These are phyloP conservation scores for Chaetomiaceae sp. DNA, from an alignment of 2,329 filamentous ascomycete species.

Conservation along the genomic window DNA sequence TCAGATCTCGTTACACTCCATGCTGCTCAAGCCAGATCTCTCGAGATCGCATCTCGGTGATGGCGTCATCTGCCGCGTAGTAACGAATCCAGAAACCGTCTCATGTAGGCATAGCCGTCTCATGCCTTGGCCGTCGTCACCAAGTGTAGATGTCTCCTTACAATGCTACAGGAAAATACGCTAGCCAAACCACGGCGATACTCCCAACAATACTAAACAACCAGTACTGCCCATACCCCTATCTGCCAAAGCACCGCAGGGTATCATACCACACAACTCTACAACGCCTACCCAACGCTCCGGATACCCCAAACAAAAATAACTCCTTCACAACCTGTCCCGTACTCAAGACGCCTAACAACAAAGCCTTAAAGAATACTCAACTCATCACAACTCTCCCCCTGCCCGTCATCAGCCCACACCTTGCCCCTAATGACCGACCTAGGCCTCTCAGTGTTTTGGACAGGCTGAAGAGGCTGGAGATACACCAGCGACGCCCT, in stretches of 20 bases:
- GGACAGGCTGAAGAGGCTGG: too few relatives aligned
- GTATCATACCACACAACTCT: too few relatives aligned
- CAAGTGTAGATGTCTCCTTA: too few relatives aligned
- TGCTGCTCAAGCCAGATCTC: not conserved
- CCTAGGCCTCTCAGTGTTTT: not conserved
- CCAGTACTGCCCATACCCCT: too few relatives aligned
- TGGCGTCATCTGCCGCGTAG: not conserved
- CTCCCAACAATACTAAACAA: not conserved
- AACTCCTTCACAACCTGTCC: not conserved
- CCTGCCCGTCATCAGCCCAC: not conserved
- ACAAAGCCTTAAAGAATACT: slow-evolving; percentile 8
- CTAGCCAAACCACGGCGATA: too few relatives aligned
- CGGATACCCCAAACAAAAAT: not conserved
- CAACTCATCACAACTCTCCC: slow-evolving; percentile 21
- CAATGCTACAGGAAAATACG: too few relatives aligned
- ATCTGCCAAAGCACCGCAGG: too few relatives aligned
- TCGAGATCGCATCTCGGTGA: not conserved
- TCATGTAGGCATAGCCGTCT: too few relatives aligned
- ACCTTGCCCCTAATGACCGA: not conserved
- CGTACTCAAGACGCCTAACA: too few relatives aligned
- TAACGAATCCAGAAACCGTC: too few relatives aligned
- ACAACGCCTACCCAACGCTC: too few relatives aligned
- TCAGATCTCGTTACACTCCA: slow-evolving; percentile 1
- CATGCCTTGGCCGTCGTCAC: too few relatives aligned
- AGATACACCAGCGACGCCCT: slow-evolving; percentile 17